Percentiles rank a stretch among this genome's conserved stretches.
These are phyloP conservation scores for Boletus rex-veris DNA, from an alignment of 768 basidiomycete species.

Conservation along the genomic window DNA sequence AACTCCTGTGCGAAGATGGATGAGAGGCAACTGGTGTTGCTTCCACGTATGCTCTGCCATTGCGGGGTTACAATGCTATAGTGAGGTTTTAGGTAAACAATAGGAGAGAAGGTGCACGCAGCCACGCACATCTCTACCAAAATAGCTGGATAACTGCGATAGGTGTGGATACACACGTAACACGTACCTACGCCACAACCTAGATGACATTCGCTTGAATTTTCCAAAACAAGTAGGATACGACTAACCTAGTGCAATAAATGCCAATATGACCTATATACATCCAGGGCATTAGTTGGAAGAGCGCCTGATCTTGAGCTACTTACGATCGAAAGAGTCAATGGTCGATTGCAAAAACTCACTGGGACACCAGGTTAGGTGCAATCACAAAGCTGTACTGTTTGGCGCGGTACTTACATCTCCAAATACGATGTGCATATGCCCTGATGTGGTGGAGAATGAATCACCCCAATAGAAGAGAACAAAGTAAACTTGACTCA, in stretches of 20 bases:
- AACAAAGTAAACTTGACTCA: slow-evolving; percentile 9
- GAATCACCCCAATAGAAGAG: neutral
- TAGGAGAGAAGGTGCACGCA: neutral
- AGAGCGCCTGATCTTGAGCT: neutral
- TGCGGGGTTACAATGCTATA: slow-evolving; percentile 27
- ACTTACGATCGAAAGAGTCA: slow-evolving; percentile 34
- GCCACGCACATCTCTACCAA: slow-evolving; percentile 30
- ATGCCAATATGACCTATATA: slow-evolving; percentile 25
- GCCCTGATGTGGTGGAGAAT: slow-evolving; percentile 20
- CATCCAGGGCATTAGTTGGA: neutral
- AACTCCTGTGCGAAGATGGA: neutral
- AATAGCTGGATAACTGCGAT: slow-evolving; percentile 23
- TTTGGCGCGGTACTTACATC: slow-evolving; percentile 23
- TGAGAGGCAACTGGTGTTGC: slow-evolving; percentile 22
- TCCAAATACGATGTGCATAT: slow-evolving; percentile 39
- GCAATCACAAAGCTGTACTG: neutral
- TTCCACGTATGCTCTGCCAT: slow-evolving; percentile 33
- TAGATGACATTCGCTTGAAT: slow-evolving; percentile 2
- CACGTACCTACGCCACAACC: slow-evolving; percentile 30
- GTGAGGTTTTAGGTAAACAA: neutral
- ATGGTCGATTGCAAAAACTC: slow-evolving; percentile 29
- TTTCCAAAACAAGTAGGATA: neutral
- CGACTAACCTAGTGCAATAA: slow-evolving; percentile 27
- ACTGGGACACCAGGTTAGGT: slow-evolving; percentile 18
- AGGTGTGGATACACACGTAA: neutral